A percentile compares a stretch with the other conserved stretches of the same genome.
phyloP scores from a whole-genome alignment of 768 basidiomycete species.

The Hygrophorus russula region DNA sequence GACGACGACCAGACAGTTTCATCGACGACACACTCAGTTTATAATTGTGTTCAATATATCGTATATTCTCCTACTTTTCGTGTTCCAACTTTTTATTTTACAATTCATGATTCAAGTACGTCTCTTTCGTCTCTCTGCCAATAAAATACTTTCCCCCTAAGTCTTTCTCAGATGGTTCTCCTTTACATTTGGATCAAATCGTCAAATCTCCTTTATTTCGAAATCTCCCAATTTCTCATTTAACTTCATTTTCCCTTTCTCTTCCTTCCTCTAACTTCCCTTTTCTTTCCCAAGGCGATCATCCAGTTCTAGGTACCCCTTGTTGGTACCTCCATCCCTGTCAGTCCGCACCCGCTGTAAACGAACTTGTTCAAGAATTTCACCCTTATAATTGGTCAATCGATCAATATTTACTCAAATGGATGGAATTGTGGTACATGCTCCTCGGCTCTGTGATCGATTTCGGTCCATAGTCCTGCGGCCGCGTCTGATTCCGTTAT shows the following conservation, averaged over 20 bases:
- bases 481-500: no score
- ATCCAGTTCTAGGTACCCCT: conserved; percentile 62
- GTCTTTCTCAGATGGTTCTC: conserved; percentile 44
- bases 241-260: conserved; percentile 45
- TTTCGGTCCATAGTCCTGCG: conserved; percentile 18
- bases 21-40: conserved; percentile 14
- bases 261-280: conserved; percentile 49
- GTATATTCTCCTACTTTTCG: conserved; percentile 71
- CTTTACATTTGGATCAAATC: conserved; percentile 46
- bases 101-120: conserved; percentile 57
- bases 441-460: conserved; percentile 58
- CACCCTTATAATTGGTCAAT: conserved; percentile 19
- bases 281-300: conserved; percentile 78
- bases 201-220: conserved; percentile 51
- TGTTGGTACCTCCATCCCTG: conserved; percentile 90
- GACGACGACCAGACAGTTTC: conserved; percentile 30
- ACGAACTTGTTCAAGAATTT: conserved; percentile 53
- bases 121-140: no score
- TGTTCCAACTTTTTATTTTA: conserved; percentile 81
- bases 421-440: conserved; percentile 74
- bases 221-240: conserved; percentile 29
- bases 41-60: conserved; percentile 53
- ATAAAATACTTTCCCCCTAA: no score
- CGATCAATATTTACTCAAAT: conserved; percentile 25
- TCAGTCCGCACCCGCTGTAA: conserved; percentile 53